Evolutionary conservation across 805 yeast species (phyloP).

Genomic region (Torulaspora indica): DNA sequence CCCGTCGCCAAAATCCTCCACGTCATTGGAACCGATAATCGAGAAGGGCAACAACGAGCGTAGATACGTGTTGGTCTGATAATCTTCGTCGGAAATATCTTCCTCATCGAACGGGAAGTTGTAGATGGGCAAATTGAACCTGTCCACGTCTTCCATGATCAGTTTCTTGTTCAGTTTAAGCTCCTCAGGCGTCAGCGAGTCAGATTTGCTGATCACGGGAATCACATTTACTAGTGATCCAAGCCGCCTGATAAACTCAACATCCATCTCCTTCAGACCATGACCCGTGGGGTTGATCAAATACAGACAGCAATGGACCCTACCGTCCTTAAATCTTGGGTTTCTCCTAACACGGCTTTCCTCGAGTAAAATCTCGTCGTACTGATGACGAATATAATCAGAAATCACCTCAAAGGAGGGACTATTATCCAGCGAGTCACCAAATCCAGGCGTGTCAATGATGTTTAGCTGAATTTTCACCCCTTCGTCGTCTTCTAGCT

Average conservation of each 20-base stretch:
- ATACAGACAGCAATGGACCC: conserved; percentile 72
- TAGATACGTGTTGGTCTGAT: conserved; percentile 60
- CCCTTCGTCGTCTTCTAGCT: conserved; percentile 80
- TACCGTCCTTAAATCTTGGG: conserved; percentile 78
- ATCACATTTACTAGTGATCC: conserved; percentile 78
- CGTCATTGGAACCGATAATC: conserved; percentile 63
- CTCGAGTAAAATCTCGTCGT: conserved; percentile 75
- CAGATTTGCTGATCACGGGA: conserved; percentile 83
- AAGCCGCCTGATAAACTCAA: conserved; percentile 70
- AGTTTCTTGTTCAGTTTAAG: conserved; percentile 66
- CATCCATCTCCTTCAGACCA: conserved; percentile 71
- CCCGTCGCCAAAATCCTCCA: conserved; percentile 44
- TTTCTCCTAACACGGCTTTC: conserved; percentile 79
- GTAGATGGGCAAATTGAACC: conserved; percentile 65
- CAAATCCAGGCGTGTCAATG: conserved; percentile 83
- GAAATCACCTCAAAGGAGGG: conserved; percentile 62
- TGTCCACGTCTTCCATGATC: conserved; percentile 70
- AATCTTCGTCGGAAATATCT: conserved; percentile 54
- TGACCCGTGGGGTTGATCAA: conserved; percentile 83
- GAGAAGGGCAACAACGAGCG: conserved; percentile 65
- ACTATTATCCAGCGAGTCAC: conserved; percentile 65
- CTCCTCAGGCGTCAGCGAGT: conserved; percentile 77
- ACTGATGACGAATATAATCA: conserved; percentile 78
- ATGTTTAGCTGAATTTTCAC: conserved; percentile 71
- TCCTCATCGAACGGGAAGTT: conserved; percentile 62